These are phyloP conservation scores for Cutaneotrichosporon cyanovorans DNA, from an alignment of 1,284 basidiomycete genomes.

Conservation along the genomic window DNA sequence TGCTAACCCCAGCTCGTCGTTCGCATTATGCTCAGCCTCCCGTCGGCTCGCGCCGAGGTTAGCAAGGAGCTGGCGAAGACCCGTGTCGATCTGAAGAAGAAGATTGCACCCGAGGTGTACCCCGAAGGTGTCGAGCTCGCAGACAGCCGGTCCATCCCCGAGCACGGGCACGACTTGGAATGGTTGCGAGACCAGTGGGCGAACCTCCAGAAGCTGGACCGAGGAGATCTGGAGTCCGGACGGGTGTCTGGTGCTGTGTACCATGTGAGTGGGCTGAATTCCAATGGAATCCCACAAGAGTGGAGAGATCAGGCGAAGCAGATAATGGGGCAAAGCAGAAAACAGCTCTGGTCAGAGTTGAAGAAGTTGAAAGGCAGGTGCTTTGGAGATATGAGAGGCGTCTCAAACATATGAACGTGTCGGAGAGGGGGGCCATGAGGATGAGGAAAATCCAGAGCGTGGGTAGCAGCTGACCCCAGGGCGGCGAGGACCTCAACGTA, in stretches of 20 bases:
- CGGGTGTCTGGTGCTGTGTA: conserved; percentile 83
- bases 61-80: conserved; percentile 62
- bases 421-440: no score
- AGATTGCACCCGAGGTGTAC: conserved; percentile 51
- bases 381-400: no score
- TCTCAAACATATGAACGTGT: no score
- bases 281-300: no score
- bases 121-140: conserved; percentile 52
- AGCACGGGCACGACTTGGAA: conserved; percentile 59
- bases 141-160: conserved; percentile 57
- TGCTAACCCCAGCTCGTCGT: conserved; percentile 53
- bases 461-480: conserved; percentile 51
- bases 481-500: conserved; percentile 66
- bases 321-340: no score
- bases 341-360: no score
- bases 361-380: no score
- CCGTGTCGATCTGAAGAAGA: conserved; percentile 57
- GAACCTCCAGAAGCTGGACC: conserved; percentile 68
- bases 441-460: no score
- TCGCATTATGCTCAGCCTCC: conserved; percentile 59
- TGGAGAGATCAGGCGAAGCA: no score
- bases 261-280: conserved; percentile 49
- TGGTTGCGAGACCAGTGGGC: conserved; percentile 75
- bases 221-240: conserved; percentile 51
- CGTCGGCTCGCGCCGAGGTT: conserved; percentile 61